Evolutionary conservation across 2,329 filamentous ascomycete genomes (phyloP).

Genomic region (Phialophora macrospora): DNA sequence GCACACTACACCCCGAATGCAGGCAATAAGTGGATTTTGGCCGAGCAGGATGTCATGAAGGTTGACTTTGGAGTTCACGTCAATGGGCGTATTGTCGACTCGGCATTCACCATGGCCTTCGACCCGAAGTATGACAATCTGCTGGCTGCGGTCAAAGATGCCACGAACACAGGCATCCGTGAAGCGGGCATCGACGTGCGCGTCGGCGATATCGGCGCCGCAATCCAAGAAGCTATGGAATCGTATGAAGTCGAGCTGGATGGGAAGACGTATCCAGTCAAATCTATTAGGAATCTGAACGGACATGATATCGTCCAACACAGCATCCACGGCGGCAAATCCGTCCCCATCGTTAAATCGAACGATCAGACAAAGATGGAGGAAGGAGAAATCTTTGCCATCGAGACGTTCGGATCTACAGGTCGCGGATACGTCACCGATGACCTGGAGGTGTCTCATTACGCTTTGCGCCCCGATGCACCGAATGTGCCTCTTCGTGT

Average conservation of each 20-base stretch:
- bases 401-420: conserved; percentile 94
- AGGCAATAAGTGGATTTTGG: conserved; percentile 75
- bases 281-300: conserved; percentile 83
- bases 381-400: conserved; percentile 92
- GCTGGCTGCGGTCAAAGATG: conserved; percentile 68
- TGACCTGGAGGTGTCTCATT: conserved; percentile 88
- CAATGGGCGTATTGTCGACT: conserved; percentile 73
- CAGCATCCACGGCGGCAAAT: conserved; percentile 90
- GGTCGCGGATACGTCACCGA: conserved; percentile 86
- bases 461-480: conserved; percentile 74
- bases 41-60: conserved; percentile 72
- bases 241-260: conserved; percentile 86
- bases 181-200: conserved; percentile 92
- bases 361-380: conserved; percentile 94
- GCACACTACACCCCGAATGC: conserved; percentile 88
- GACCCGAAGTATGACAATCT: conserved; percentile 72
- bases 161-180: conserved; percentile 75
- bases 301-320: conserved; percentile 89
- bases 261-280: conserved; percentile 77
- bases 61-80: conserved; percentile 74
- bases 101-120: conserved; percentile 71
- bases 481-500: conserved; percentile 76
- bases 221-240: conserved; percentile 91
- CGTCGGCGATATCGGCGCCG: conserved; percentile 80
- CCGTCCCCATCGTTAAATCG: conserved; percentile 89